Base-by-base conservation (phyloP, 2,329 filamentous ascomycete genomes). In the Colletotrichum australisinense region DNA sequence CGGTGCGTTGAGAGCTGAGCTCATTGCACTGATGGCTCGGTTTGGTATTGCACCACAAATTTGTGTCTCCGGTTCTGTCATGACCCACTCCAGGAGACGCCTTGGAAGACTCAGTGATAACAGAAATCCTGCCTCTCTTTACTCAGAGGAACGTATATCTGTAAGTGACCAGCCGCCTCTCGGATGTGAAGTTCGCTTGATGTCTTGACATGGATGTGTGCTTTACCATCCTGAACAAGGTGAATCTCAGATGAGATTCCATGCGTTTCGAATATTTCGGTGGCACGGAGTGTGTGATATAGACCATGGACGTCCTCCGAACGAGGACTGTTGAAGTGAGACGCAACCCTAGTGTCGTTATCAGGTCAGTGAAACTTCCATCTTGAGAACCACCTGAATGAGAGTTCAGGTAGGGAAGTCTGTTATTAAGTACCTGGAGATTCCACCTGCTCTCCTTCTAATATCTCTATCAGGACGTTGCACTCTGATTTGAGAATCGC, bases 61-160 rank as follows among this genome's bases (percentile, higher is more conserved):
- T 24, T 74, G 56, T 0, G 76, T 77, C 2, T 22, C 24, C 0
- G 75, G 74, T 24, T 81, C 77, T 11, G 74, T 78, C 81, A 84
- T 83, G 49, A 85, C 76, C 82, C 82, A 84, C 14, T 77, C 68
- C 0, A 80, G 74, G 1, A 85, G 75, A 0, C 70, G 76, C 8
- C 75, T 69, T 0, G 81, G 77, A 1, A 85, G 79, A 1, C 58
- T 52, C 0, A 76, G 9, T 69, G 74, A 72, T 81, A 83, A 64
- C 77, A 80, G 6, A 79, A 74, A 4, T 78, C 75, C 56, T 81
- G 82, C 0, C 70, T 60, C 9, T 76, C 74, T 16, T 75, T 75
- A 9, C 79, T 67, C 2, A 72, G 72, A 0, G 83, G 83, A 0
- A 85, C 69, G 30, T 80, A 84, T 0, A 84, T 62, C 4, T 73